Evolutionary conservation across 352 stramenopile species (phyloP).

Genomic region (Phytopythium kandeliae): DNA sequence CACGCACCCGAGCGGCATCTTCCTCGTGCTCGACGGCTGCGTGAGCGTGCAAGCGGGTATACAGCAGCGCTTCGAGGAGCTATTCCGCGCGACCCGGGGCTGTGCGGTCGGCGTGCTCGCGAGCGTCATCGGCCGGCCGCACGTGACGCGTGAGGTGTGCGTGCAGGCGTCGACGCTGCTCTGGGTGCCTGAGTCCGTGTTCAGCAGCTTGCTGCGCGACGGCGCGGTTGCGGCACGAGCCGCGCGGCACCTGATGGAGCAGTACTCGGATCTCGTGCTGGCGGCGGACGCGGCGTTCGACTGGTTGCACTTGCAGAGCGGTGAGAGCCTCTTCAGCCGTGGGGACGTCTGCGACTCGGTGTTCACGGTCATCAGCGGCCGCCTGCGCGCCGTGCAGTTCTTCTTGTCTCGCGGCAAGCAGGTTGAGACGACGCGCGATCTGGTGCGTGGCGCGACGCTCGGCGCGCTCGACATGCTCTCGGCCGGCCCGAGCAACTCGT

Average conservation of each 20-base stretch:
- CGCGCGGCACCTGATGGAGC: constrained; percentile 54
- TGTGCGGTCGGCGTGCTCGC: constrained; percentile 63
- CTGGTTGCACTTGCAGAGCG: constrained; percentile 78
- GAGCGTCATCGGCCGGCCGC: constrained; percentile 58
- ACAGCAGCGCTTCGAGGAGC: constrained; percentile 30
- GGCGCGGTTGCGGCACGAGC: constrained; percentile 44
- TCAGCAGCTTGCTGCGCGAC: constrained; percentile 51
- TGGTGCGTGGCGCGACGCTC: constrained; percentile 74
- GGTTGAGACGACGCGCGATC: constrained; percentile 71
- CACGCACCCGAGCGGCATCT: constrained; percentile 19
- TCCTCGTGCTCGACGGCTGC: constrained; percentile 53
- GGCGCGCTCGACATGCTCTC: constrained; percentile 82
- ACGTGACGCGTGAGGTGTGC: constrained; percentile 39
- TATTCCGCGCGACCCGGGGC: constrained; percentile 49
- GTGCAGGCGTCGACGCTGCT: constrained; percentile 38
- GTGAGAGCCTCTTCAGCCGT: constrained; percentile 71
- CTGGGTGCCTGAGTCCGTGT: constrained; percentile 47
- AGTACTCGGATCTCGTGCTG: constrained; percentile 70
- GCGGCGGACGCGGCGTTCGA: constrained; percentile 77
- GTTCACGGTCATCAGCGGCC: constrained; percentile 75
- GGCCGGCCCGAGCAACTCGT: constrained; percentile 63
- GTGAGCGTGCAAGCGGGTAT: constrained; percentile 49
- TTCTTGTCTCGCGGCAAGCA: constrained; percentile 52
- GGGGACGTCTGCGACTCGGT: constrained; percentile 76
- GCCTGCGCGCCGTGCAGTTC: constrained; percentile 68